Conservation (phyloP, 2,329 filamentous ascomycete genomes). For the Nemania serpens region DNA sequence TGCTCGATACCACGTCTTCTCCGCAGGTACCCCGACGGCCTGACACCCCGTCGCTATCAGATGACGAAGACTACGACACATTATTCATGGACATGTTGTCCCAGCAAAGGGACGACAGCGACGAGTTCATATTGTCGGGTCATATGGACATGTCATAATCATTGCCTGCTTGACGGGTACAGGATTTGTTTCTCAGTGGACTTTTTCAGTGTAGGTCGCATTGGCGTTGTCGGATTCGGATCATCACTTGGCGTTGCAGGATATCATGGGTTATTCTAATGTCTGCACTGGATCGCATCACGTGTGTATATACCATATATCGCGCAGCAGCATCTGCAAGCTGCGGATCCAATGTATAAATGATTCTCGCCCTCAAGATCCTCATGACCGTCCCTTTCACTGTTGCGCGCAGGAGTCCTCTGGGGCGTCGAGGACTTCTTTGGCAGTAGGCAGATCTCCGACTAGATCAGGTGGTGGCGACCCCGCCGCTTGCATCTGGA, state of each 20-base stretch:
- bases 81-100: conserved; percentile 69
- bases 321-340: conserved; percentile 7
- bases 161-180: not conserved
- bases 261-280: conserved; percentile 30
- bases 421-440: conserved; percentile 67
- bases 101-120: conserved; percentile 39
- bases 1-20: conserved; percentile 44
- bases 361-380: conserved; percentile 4
- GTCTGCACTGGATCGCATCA: conserved; percentile 23
- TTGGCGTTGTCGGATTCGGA: conserved; percentile 26
- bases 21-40: conserved; percentile 33
- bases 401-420: conserved; percentile 68
- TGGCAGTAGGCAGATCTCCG: conserved; percentile 83
- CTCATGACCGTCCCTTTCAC: conserved; percentile 45
- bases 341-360: conserved; percentile 27
- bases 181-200: conserved; percentile 4
- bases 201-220: conserved; percentile 13
- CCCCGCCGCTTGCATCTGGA: conserved; percentile 93
- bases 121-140: conserved; percentile 40
- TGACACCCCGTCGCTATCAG: conserved; percentile 47
- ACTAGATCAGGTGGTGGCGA: conserved; percentile 90
- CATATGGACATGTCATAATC: conserved; percentile 55
- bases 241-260: conserved; percentile 31
- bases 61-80: conserved; percentile 65
- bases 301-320: conserved; percentile 32